These are phyloP conservation scores for Termitomyces eurrhizus DNA, from an alignment of 768 basidiomycete genomes.

Conservation along the genomic window DNA sequence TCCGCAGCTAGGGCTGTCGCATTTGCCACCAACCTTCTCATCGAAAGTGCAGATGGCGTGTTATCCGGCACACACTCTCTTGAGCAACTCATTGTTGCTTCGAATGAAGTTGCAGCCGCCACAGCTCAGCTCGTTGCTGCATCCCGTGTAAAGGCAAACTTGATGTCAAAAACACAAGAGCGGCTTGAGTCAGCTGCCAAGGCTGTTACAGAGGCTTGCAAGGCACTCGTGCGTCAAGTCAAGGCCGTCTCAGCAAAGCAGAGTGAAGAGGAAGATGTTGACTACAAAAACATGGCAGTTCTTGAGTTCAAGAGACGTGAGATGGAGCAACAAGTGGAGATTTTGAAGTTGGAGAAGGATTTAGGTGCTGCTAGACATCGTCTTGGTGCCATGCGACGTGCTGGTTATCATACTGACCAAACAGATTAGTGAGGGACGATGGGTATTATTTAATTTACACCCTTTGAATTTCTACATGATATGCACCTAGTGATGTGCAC, in stretches of 20 bases:
- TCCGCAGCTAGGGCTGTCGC: slow-evolving; percentile 98
- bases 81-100: slow-evolving; percentile 99
- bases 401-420: slow-evolving; percentile 87
- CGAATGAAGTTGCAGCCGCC: slow-evolving; percentile 95
- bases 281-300: slow-evolving; percentile 89
- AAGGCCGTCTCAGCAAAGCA: slow-evolving; percentile 90
- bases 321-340: slow-evolving; percentile 99
- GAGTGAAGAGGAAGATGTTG: slow-evolving; percentile 71
- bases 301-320: slow-evolving; percentile 96
- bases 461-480: slow-evolving; percentile 16
- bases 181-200: slow-evolving; percentile 94
- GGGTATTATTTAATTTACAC: slow-evolving; percentile 10
- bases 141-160: slow-evolving; percentile 94
- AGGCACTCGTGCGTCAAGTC: slow-evolving; percentile 93
- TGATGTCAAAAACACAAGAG: slow-evolving; percentile 99
- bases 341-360: slow-evolving; percentile 94
- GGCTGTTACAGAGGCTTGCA: slow-evolving; percentile 97
- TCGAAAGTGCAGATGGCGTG: slow-evolving; percentile 97
- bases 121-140: slow-evolving; percentile 99
- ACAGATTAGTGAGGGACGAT: slow-evolving; percentile 44
- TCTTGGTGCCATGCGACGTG: slow-evolving; percentile 81
- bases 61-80: slow-evolving; percentile 94
- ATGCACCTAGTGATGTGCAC: slow-evolving; percentile 17
- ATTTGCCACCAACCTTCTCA: slow-evolving; percentile 91
- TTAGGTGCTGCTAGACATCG: slow-evolving; percentile 81